Evolutionary conservation across 345 rosid genomes (phyloP).

Genomic region (Eucalyptus grandis): DNA sequence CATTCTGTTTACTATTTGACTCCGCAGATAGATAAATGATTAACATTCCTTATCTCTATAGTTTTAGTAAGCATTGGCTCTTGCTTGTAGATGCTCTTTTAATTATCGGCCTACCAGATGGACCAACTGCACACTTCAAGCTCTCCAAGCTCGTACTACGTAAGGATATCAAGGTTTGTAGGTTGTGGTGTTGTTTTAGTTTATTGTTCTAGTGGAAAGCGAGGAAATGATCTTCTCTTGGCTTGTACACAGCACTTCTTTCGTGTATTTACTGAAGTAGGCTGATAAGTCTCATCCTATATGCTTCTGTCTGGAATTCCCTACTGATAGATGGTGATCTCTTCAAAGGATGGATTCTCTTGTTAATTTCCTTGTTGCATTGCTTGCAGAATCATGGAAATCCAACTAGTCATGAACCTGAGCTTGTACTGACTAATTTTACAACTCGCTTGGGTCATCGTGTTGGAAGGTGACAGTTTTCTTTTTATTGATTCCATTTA

Average conservation of each 20-base stretch:
- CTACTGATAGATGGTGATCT: background rate
- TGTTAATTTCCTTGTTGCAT: background rate
- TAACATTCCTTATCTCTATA: background rate
- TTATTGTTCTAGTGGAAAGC: background rate
- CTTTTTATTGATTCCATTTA: background rate
- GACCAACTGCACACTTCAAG: slow-evolving; percentile 97
- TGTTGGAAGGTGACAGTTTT: slow-evolving; percentile 53
- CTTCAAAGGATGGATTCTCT: background rate
- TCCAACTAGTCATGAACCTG: slow-evolving; percentile 88
- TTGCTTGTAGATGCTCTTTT: slow-evolving; percentile 63
- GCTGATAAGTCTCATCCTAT: background rate
- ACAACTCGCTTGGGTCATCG: slow-evolving; percentile 92
- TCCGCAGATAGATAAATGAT: background rate
- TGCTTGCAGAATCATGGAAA: slow-evolving; percentile 73
- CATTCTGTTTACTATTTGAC: background rate
- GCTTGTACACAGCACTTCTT: background rate
- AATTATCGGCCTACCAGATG: slow-evolving; percentile 71
- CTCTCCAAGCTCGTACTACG: slow-evolving; percentile 72
- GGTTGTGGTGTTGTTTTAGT: background rate
- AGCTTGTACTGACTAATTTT: slow-evolving; percentile 77
- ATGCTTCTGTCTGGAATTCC: background rate
- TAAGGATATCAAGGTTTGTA: slow-evolving; percentile 78
- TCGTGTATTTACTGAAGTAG: background rate
- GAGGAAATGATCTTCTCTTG: background rate
- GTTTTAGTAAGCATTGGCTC: background rate